Conservation (phyloP, 768 basidiomycete genomes). For the Leccinum fibrillosum region DNA sequence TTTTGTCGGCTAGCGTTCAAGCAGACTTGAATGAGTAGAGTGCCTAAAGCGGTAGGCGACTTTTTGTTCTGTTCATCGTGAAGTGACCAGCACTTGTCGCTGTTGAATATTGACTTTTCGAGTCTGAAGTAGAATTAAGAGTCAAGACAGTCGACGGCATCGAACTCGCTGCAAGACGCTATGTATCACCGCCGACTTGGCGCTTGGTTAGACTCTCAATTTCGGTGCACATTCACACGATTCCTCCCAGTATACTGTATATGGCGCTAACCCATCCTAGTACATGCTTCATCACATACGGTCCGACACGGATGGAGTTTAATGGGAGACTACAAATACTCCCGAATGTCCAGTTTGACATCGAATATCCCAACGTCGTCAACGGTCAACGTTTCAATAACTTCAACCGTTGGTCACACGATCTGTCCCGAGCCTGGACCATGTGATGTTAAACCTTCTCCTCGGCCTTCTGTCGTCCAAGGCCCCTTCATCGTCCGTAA, state of each 20-base stretch:
- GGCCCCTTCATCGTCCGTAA: neutral
- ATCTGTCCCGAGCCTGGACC: neutral
- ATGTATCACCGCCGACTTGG: too few species aligned
- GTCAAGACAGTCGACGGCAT: too few species aligned
- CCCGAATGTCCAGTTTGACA: neutral
- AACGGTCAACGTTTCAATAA: neutral
- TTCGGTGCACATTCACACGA: too few species aligned
- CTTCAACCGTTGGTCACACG: neutral
- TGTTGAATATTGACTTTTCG: neutral
- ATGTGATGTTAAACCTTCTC: neutral
- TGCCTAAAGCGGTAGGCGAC: conserved; percentile 1
- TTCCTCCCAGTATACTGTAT: too few species aligned
- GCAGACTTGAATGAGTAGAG: neutral
- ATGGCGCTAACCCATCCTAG: too few species aligned
- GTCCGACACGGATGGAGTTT: too few species aligned
- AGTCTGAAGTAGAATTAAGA: too few species aligned
- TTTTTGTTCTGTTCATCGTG: neutral
- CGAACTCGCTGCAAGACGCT: too few species aligned
- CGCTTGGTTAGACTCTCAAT: too few species aligned
- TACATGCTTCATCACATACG: too few species aligned
- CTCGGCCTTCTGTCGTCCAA: neutral
- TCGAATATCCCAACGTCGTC: too few species aligned
- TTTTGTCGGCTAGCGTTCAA: neutral
- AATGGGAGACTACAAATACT: neutral
- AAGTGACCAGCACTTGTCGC: neutral